Evolutionary conservation across 2,329 filamentous ascomycete species (phyloP), one percentile per base, ranked within the genome.

Genomic region (Thelonectria rubi): DNA sequence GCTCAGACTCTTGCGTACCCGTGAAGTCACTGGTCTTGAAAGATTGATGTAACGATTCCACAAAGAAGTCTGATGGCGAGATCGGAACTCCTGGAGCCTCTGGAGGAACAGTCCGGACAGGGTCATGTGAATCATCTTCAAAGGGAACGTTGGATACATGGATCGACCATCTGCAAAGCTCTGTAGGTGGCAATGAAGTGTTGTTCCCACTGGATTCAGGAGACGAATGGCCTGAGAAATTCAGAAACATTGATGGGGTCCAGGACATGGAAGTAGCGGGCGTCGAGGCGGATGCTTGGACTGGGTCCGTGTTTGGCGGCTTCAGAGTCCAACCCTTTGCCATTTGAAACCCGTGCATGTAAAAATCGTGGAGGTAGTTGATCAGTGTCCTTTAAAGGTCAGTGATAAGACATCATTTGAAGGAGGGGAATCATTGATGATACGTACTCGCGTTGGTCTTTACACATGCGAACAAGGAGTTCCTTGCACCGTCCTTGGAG

Each of bases 351-450:
- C 50, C 50, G 24, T 60, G 51, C 11, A 63, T 59, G 34, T 17
- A 63, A n/a, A 67, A 64, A n/a, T 67, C 57, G 8, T 68, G 62
- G 9, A 68, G 58, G 18, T 65, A 67, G 12, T 67, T 14, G 10
- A 63, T 39, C 18, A 55, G 45, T 1, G 32, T 49, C 1, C 66
- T 66, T 1, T 1, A 2, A 1, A 1, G 1, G 20, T 30, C n/a
- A 54, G 26, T 9, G 15, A 10, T 11, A 32, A 43, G 7, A 18
- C 11, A 46, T 21, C 5, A 5, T 24, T 37, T 30, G 39, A 18
- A 46, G 34, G 30, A 32, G 15, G n/a, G 37, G 7, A 7, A 17
- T 30, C 12, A 6, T 5, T 34, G 1, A 15, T 10, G 11, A 3
- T 6, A 32, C 62, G 3, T 50, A 55, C 65, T 7, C 53, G 11